These are phyloP conservation scores for Dipteronia sinensis DNA, from an alignment of 345 rosid species.

Conservation along the genomic window DNA sequence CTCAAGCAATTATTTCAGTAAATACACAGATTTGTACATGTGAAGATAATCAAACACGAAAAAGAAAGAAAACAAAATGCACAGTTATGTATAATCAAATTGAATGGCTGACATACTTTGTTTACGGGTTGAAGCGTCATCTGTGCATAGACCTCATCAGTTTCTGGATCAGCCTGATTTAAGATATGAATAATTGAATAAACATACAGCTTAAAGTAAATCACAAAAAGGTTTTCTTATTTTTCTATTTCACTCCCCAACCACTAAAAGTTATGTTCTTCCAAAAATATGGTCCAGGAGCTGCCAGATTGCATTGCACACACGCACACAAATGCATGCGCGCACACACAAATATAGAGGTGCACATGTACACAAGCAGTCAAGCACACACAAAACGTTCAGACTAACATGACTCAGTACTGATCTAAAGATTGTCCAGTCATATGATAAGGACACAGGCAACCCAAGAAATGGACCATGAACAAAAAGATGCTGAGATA, in stretches of 20 bases:
- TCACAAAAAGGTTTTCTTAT: background rate
- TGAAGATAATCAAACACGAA: background rate
- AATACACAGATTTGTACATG: conserved; percentile 1
- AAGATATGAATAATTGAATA: conserved; percentile 16
- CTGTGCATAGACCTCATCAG: conserved; percentile 81
- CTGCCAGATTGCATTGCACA: background rate
- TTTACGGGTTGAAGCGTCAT: conserved; percentile 81
- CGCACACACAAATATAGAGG: background rate
- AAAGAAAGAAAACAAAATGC: background rate
- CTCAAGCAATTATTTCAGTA: conserved; percentile 12
- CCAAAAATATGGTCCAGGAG: background rate
- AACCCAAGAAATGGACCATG: background rate
- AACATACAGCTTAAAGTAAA: background rate
- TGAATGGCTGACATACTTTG: conserved; percentile 64
- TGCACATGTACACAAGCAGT: background rate
- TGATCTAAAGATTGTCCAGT: background rate
- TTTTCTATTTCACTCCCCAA: background rate
- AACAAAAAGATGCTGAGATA: background rate
- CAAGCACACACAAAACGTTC: background rate
- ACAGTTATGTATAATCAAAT: background rate
- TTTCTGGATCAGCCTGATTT: conserved; percentile 70
- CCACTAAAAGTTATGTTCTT: background rate
- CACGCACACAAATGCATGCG: background rate
- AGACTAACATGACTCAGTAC: background rate
- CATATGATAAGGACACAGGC: background rate